A percentile compares a stretch with the other conserved stretches of the same genome.
phyloP scores from a whole-genome alignment of 352 stramenopile species.

The Globisporangium barbulae region DNA sequence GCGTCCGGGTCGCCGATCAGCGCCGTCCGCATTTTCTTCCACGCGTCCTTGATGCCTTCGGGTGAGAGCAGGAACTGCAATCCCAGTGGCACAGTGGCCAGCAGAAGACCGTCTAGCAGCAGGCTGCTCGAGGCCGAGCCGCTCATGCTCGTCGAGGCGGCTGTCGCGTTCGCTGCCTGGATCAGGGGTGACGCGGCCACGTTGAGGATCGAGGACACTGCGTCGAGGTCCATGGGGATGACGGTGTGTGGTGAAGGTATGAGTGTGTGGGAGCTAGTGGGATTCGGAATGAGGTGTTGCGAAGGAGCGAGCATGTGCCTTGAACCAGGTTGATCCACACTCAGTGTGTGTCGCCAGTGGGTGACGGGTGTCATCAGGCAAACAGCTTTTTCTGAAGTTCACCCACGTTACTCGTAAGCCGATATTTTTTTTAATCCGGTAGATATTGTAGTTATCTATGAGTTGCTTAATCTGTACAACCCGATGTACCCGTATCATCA shows the following conservation, averaged over 20 bases:
- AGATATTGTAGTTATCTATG: neutral
- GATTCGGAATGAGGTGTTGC: constrained; percentile 5
- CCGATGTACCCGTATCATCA: neutral
- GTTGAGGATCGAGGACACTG: constrained; percentile 1
- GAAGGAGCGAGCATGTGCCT: neutral
- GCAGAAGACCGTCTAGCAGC: constrained; percentile 37
- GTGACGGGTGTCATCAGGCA: neutral
- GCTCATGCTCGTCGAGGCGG: constrained; percentile 12
- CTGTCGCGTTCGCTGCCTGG: constrained; percentile 13
- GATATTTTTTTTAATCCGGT: neutral
- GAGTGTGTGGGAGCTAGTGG: neutral
- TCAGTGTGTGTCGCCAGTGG: too few relatives aligned
- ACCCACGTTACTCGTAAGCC: neutral
- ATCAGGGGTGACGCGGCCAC: neutral
- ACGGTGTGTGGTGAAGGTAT: neutral
- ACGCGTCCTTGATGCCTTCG: constrained; percentile 26
- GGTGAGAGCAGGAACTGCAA: constrained; percentile 35
- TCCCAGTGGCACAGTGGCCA: constrained; percentile 2
- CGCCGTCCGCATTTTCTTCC: constrained; percentile 23
- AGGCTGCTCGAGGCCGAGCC: constrained; percentile 38
- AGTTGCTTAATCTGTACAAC: neutral
- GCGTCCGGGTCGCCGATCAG: constrained; percentile 19
- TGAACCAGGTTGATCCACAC: neutral
- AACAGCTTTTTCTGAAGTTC: neutral
- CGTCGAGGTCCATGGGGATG: constrained; percentile 6